Evolutionary conservation across 441 rosid species (phyloP).

Genomic region (Bocquillonia castaneifolia): DNA sequence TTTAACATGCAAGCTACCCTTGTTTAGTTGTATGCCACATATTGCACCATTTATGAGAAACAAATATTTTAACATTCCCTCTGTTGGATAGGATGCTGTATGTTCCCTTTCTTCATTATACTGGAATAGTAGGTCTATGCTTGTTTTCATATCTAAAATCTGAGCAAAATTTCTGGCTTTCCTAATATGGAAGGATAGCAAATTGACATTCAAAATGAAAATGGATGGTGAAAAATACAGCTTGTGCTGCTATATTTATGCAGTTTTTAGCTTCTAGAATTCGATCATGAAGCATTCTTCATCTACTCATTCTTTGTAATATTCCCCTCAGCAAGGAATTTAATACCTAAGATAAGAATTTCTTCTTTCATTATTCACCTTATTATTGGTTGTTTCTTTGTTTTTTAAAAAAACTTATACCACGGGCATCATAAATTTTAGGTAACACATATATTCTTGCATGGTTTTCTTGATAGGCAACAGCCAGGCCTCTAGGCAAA

Average conservation of each 20-base stretch:
- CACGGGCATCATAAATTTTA: not conserved
- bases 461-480: not conserved
- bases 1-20: not conserved
- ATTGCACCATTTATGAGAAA: not conserved
- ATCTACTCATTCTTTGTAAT: not conserved
- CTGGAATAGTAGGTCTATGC: not conserved
- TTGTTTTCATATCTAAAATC: not conserved
- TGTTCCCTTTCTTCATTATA: not conserved
- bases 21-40: not conserved
- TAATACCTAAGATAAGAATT: not conserved
- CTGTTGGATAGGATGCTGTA: not conserved
- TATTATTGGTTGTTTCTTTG: not conserved
- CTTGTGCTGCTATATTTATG: not conserved
- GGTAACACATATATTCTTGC: not conserved
- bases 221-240: not conserved
- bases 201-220: not conserved
- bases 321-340: not conserved
- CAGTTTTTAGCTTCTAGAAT: conserved; percentile 1
- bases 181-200: not conserved
- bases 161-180: conserved; percentile 8
- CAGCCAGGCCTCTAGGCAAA: not conserved
- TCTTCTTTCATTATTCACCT: not conserved
- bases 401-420: not conserved
- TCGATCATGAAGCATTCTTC: too few species aligned
- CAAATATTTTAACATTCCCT: not conserved